These are phyloP conservation scores for Puccinia horiana DNA, from an alignment of 1,284 basidiomycete genomes.

Conservation along the genomic window DNA sequence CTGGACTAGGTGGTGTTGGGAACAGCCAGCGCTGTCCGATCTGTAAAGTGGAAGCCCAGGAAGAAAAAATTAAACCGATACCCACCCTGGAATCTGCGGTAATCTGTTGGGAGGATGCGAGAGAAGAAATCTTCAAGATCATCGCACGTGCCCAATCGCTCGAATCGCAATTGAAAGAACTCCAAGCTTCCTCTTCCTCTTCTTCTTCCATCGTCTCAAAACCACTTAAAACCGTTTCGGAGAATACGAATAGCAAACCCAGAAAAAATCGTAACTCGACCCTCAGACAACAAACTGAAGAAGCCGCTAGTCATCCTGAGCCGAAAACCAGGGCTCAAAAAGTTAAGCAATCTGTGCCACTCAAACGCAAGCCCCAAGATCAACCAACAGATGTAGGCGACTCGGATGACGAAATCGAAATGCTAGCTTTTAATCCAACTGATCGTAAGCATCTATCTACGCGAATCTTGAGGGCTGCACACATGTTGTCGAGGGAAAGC, in stretches of 20 bases:
- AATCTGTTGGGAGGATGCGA: slow-evolving; percentile 39
- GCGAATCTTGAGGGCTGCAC: neutral
- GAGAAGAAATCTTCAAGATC: slow-evolving; percentile 43
- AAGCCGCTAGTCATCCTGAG: neutral
- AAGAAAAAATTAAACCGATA: slow-evolving; percentile 49
- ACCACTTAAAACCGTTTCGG: neutral
- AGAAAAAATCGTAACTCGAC: neutral
- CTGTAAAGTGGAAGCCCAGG: slow-evolving; percentile 46
- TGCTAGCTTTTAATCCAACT: slow-evolving; percentile 19
- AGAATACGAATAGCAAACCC: neutral
- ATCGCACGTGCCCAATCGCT: slow-evolving; percentile 3
- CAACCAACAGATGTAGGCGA: neutral
- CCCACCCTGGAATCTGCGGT: slow-evolving; percentile 33
- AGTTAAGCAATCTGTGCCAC: neutral
- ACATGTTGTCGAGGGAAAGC: neutral
- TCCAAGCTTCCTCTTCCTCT: neutral
- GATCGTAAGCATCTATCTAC: slow-evolving; percentile 36
- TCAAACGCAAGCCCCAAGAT: slow-evolving; percentile 13
- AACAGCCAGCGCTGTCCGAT: slow-evolving; percentile 49
- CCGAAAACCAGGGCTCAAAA: slow-evolving; percentile 10
- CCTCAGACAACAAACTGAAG: neutral
- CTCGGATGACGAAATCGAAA: slow-evolving; percentile 38
- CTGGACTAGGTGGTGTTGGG: slow-evolving; percentile 46
- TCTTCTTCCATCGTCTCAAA: neutral
- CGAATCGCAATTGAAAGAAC: slow-evolving; percentile 25